These are phyloP conservation scores for Skeletonema potamos DNA, from an alignment of 108 stramenopile species.

Conservation along the genomic window DNA sequence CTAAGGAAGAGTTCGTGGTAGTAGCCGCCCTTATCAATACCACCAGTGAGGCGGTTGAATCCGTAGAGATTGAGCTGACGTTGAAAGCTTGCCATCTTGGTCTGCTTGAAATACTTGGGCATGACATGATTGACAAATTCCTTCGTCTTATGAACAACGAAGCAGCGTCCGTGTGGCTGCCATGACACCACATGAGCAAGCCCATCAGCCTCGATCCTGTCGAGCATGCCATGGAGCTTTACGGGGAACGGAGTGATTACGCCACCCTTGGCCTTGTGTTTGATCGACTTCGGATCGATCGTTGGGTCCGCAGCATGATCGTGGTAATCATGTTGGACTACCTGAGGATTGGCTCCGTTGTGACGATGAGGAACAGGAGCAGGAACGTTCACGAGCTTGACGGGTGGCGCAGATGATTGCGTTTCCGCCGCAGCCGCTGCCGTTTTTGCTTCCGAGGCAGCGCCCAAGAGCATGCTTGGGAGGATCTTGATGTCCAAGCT, in stretches of 20 bases:
- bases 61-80: slow-evolving; percentile 93
- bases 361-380: slow-evolving; percentile 6
- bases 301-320: slow-evolving; percentile 64
- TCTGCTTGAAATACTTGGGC: slow-evolving; percentile 88
- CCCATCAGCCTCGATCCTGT: slow-evolving; percentile 53
- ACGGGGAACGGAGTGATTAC: slow-evolving; percentile 68
- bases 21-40: slow-evolving; percentile 67
- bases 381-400: not conserved
- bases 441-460: not conserved
- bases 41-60: slow-evolving; percentile 76
- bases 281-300: slow-evolving; percentile 44
- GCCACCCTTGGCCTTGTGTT: slow-evolving; percentile 61
- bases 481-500: slow-evolving; percentile 29
- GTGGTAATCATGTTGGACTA: slow-evolving; percentile 72
- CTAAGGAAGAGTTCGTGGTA: slow-evolving; percentile 83
- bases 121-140: slow-evolving; percentile 78
- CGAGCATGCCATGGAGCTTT: slow-evolving; percentile 79
- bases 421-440: not conserved
- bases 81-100: slow-evolving; percentile 88
- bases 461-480: slow-evolving; percentile 25
- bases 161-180: slow-evolving; percentile 87
- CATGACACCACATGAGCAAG: slow-evolving; percentile 74
- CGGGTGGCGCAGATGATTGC: not conserved
- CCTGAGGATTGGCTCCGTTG: not conserved
- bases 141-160: slow-evolving; percentile 85